phyloP scores from a whole-genome alignment of 1,284 basidiomycete species.

The Cryptococcus sp. region DNA sequence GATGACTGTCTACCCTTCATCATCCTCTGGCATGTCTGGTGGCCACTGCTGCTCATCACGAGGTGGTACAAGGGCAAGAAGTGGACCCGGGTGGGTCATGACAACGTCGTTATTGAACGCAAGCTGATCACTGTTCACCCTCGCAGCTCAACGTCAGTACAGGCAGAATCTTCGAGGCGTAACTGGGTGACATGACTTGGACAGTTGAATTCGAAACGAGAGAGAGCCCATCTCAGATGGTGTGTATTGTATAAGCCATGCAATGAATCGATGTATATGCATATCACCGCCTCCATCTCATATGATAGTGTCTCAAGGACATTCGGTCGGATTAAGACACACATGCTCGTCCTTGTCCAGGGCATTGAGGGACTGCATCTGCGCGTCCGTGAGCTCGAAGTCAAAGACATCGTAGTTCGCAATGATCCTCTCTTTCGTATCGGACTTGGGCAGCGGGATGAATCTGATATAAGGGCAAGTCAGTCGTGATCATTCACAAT shows the following conservation, averaged over 20 bases:
- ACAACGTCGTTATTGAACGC: not conserved
- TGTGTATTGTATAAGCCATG: not conserved
- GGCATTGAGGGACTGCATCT: slow-evolving; percentile 63
- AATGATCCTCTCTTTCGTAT: slow-evolving; percentile 59
- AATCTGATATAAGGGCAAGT: slow-evolving; percentile 53
- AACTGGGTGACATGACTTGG: slow-evolving; percentile 1
- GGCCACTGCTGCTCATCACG: slow-evolving; percentile 35
- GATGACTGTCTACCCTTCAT: slow-evolving; percentile 50
- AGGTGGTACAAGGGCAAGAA: slow-evolving; percentile 42
- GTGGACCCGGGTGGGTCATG: slow-evolving; percentile 44
- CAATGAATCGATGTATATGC: not conserved
- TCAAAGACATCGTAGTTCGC: slow-evolving; percentile 69
- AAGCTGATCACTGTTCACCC: not conserved
- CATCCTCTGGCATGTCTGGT: slow-evolving; percentile 45
- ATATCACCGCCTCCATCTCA: not conserved
- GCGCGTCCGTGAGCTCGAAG: slow-evolving; percentile 64
- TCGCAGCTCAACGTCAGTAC: slow-evolving; percentile 40
- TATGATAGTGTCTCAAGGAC: slow-evolving; percentile 5
- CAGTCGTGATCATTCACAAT: not conserved
- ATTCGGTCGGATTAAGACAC: slow-evolving; percentile 31
- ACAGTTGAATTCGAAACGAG: not conserved
- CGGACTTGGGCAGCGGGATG: slow-evolving; percentile 74
- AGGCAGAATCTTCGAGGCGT: slow-evolving; percentile 41
- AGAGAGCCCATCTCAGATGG: not conserved
- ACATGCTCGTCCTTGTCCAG: slow-evolving; percentile 55